Evolutionary conservation across 441 rosid species (phyloP).

Genomic region (Kokia cookei): DNA sequence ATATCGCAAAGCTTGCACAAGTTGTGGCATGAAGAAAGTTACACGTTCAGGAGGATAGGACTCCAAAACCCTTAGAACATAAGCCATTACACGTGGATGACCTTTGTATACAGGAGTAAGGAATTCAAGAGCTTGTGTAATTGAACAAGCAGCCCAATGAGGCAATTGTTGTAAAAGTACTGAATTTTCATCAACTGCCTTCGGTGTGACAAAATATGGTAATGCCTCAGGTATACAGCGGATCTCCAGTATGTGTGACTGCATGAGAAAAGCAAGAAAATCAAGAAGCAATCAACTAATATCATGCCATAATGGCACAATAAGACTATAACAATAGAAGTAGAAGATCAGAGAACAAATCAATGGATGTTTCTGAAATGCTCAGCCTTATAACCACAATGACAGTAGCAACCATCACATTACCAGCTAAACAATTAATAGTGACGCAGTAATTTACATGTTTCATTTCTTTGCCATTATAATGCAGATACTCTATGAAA

Average conservation of each 20-base stretch:
- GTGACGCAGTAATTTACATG: background rate
- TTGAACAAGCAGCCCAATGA: conserved; percentile 98
- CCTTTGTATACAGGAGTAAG: conserved; percentile 92
- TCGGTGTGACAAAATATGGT: conserved; percentile 94
- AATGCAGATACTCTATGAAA: conserved; percentile 7
- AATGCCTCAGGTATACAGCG: conserved; percentile 86
- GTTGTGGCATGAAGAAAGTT: conserved; percentile 99
- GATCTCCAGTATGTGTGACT: conserved; percentile 69
- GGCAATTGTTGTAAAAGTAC: conserved; percentile 90
- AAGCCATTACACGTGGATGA: conserved; percentile 99
- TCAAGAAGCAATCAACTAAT: background rate
- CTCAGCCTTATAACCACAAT: background rate
- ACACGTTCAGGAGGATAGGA: conserved; percentile 96
- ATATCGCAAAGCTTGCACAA: conserved; percentile 89
- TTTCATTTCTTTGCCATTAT: background rate
- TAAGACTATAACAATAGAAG: background rate
- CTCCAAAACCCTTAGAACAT: conserved; percentile 94
- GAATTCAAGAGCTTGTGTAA: conserved; percentile 89
- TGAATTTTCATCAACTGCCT: conserved; percentile 88
- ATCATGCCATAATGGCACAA: conserved; percentile 5
- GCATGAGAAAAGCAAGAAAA: conserved; percentile 21
- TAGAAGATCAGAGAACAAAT: background rate
- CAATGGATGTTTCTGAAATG: background rate
- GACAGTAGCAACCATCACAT: background rate
- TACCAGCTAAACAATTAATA: background rate